Percentiles rank a stretch among this genome's conserved stretches.
These are phyloP conservation scores for Trichoderma atrobrunneum DNA, from an alignment of 2,329 filamentous ascomycete genomes.

Conservation along the genomic window DNA sequence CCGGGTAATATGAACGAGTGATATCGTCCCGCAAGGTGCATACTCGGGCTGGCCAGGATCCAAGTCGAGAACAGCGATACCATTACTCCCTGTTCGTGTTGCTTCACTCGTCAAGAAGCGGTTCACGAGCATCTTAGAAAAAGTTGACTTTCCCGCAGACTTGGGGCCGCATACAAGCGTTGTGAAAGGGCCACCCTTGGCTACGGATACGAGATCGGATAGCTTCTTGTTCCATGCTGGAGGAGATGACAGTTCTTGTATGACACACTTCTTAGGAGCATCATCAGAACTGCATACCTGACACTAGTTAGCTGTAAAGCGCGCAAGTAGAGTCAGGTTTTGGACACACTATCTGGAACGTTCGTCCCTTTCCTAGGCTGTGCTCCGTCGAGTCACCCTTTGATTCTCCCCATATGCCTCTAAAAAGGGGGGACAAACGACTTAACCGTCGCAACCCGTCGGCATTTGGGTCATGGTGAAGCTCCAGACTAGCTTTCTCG, in stretches of 20 bases:
- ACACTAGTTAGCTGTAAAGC: conserved; percentile 24
- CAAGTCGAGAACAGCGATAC: conserved; percentile 65
- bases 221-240: conserved; percentile 61
- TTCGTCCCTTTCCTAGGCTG: conserved; percentile 22
- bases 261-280: conserved; percentile 44
- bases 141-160: conserved; percentile 73
- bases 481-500: conserved; percentile 50
- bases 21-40: conserved; percentile 65
- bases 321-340: not conserved
- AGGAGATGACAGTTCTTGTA: conserved; percentile 56
- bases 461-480: conserved; percentile 52
- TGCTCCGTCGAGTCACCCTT: conserved; percentile 19
- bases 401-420: conserved; percentile 61
- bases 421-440: conserved; percentile 63
- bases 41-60: conserved; percentile 79
- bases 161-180: conserved; percentile 68
- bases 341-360: conserved; percentile 51
- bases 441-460: conserved; percentile 52
- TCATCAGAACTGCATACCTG: conserved; percentile 56
- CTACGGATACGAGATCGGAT: conserved; percentile 41
- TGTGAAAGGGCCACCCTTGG: conserved; percentile 36
- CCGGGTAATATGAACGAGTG: conserved; percentile 58
- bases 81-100: conserved; percentile 20
- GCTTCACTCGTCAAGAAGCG: conserved; percentile 53
- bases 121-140: conserved; percentile 65